phyloP scores from a whole-genome alignment of 441 rosid genomes.

The Gossypium trilobum region DNA sequence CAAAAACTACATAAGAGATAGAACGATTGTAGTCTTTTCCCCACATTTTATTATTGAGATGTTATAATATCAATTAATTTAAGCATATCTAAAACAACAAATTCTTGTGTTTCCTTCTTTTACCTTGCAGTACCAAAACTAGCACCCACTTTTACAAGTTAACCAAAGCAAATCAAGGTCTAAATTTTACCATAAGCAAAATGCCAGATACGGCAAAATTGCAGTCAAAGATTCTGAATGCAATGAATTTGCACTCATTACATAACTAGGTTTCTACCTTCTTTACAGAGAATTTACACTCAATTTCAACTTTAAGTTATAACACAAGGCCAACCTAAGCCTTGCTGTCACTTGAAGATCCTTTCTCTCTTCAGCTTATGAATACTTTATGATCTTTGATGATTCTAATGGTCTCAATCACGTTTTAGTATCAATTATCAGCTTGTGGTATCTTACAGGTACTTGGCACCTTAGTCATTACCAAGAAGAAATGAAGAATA shows the following conservation, averaged over 20 bases:
- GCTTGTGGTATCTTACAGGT: neutral
- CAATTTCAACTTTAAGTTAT: neutral
- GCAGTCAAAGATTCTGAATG: neutral
- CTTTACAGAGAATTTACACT: neutral
- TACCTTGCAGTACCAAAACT: conserved; percentile 3
- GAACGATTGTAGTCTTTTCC: neutral
- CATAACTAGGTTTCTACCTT: neutral
- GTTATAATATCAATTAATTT: neutral
- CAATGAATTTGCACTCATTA: neutral
- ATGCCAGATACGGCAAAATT: neutral
- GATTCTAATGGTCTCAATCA: neutral
- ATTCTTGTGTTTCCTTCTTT: neutral
- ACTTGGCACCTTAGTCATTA: neutral
- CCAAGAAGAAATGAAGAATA: neutral
- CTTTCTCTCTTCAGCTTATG: neutral
- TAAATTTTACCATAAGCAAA: neutral
- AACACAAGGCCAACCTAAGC: neutral
- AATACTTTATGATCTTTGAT: neutral
- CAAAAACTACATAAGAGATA: neutral
- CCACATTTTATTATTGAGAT: neutral
- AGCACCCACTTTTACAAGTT: neutral
- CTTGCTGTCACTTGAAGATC: neutral
- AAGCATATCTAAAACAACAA: neutral
- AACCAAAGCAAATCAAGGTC: neutral
- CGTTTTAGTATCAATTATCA: neutral